Evolutionary conservation across 192 early-diverging fungal genomes (phyloP).

Genomic region (Coemansia sp.): DNA sequence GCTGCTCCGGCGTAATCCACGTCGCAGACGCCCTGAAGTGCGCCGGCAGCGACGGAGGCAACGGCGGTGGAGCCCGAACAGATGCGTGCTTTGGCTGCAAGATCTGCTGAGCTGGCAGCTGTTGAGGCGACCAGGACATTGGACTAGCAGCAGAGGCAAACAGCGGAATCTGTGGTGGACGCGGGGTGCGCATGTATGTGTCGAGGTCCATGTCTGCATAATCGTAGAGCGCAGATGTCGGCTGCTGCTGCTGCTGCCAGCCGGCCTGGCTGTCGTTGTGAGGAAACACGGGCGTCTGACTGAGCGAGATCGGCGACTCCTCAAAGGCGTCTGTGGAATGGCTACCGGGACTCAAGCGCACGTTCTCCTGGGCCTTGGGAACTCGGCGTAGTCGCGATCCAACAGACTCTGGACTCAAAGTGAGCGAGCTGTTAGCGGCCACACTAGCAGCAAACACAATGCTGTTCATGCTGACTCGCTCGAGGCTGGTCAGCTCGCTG

Average conservation of each 20-base stretch:
- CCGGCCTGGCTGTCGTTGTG: neutral
- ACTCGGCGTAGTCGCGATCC: slow-evolving; percentile 49
- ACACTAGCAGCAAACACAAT: slow-evolving; percentile 44
- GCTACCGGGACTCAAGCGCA: slow-evolving; percentile 8
- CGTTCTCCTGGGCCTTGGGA: slow-evolving; percentile 39
- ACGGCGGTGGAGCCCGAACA: slow-evolving; percentile 9
- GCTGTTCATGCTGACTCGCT: slow-evolving; percentile 37
- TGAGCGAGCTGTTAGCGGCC: slow-evolving; percentile 37
- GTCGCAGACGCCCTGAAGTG: slow-evolving; percentile 38
- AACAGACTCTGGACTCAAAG: slow-evolving; percentile 49
- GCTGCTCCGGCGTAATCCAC: slow-evolving; percentile 55
- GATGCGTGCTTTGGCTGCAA: neutral
- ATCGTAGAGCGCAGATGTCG: slow-evolving; percentile 30
- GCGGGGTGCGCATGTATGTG: slow-evolving; percentile 23
- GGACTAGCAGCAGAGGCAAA: slow-evolving; percentile 30
- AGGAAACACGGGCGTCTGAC: slow-evolving; percentile 6
- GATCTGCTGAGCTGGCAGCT: slow-evolving; percentile 1
- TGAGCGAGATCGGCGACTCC: slow-evolving; percentile 8
- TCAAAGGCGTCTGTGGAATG: neutral
- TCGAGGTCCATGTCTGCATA: slow-evolving; percentile 27
- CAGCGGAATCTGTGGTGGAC: slow-evolving; percentile 13
- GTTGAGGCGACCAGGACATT: slow-evolving; percentile 17
- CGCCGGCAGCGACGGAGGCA: slow-evolving; percentile 23
- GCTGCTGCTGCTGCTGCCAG: slow-evolving; percentile 12
- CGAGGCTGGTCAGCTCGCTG: slow-evolving; percentile 49